Evolutionary conservation across 106 monocot species (phyloP).

Genomic region (Dendrobium huoshanense): DNA sequence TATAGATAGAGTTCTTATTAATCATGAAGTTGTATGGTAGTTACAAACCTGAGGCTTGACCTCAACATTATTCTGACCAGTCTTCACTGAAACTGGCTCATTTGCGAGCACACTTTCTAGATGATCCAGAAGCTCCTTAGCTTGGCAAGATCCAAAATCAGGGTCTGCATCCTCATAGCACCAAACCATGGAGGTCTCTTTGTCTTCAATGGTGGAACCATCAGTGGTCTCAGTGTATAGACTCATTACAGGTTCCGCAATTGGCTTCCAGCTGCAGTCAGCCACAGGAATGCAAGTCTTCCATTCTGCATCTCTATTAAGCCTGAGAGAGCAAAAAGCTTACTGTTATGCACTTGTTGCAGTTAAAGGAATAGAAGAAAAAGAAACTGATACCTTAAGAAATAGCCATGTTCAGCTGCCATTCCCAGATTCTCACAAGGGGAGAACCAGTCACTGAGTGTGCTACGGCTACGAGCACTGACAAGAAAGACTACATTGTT

Average conservation of each 20-base stretch:
- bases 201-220: conserved; percentile 48
- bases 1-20: background rate
- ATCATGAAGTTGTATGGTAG: background rate
- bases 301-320: conserved; percentile 40
- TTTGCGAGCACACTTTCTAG: conserved; percentile 48
- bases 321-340: conserved; percentile 15
- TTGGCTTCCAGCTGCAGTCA: conserved; percentile 44
- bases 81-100: conserved; percentile 45
- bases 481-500: conserved; percentile 65
- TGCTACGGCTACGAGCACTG: conserved; percentile 42
- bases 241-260: conserved; percentile 51
- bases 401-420: conserved; percentile 67
- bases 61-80: conserved; percentile 30
- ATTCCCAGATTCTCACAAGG: conserved; percentile 47
- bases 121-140: conserved; percentile 52
- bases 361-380: background rate
- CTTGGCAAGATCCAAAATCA: conserved; percentile 50
- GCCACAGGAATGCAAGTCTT: conserved; percentile 22
- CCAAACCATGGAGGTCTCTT: conserved; percentile 49
- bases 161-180: conserved; percentile 50
- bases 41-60: conserved; percentile 46
- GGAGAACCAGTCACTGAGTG: conserved; percentile 49
- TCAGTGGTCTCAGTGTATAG: conserved; percentile 50
- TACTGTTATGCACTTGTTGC: background rate
- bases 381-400: conserved; percentile 19